Evolutionary conservation across 2,329 filamentous ascomycete genomes (phyloP).

Genomic region (Proliferodiscus dingleyae): DNA sequence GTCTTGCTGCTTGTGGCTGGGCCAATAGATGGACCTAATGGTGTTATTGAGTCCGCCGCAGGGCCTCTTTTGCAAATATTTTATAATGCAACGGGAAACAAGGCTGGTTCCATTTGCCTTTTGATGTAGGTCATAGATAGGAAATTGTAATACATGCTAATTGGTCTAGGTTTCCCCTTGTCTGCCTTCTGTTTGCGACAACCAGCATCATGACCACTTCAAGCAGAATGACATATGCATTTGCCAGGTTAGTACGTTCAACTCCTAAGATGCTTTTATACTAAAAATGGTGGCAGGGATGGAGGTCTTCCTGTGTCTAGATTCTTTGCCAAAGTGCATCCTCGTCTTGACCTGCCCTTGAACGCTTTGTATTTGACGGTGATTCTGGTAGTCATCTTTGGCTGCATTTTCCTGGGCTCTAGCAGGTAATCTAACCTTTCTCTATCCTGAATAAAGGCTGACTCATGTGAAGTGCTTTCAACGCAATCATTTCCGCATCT

Average conservation of each 20-base stretch:
- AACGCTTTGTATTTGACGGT: conserved; percentile 61
- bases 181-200: conserved; percentile 60
- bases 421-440: conserved; percentile 31
- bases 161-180: conserved; percentile 47
- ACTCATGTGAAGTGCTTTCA: conserved; percentile 49
- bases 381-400: conserved; percentile 59
- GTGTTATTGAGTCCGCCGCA: conserved; percentile 40
- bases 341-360: conserved; percentile 56
- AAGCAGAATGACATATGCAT: conserved; percentile 63
- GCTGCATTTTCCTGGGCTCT: conserved; percentile 64
- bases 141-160: conserved; percentile 2
- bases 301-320: conserved; percentile 58
- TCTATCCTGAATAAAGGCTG: neutral
- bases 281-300: conserved; percentile 39
- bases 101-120: conserved; percentile 28
- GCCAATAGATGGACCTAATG: conserved; percentile 28
- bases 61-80: conserved; percentile 49
- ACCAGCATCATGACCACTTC: conserved; percentile 62
- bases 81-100: conserved; percentile 39
- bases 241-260: conserved; percentile 36
- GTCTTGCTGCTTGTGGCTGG: conserved; percentile 30
- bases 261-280: neutral
- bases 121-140: conserved; percentile 15
- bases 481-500: conserved; percentile 64
- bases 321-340: conserved; percentile 58